Evolutionary conservation across 2,329 filamentous ascomycete genomes (phyloP).

Genomic region (Fusarium drepaniforme): DNA sequence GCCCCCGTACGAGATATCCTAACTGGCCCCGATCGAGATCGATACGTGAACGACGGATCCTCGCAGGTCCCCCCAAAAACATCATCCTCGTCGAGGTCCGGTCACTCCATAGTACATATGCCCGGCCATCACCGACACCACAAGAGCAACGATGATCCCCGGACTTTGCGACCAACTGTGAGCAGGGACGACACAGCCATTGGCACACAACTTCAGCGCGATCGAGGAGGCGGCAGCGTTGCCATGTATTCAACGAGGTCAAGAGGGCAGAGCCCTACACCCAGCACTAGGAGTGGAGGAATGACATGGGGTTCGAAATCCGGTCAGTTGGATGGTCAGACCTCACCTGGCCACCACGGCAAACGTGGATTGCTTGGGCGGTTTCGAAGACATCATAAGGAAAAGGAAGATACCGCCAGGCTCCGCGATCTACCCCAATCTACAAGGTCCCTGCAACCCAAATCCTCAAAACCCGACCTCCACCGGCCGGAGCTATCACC

Average conservation of each 20-base stretch:
- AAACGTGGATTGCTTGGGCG: slow-evolving; percentile 65
- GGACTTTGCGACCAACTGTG: slow-evolving; percentile 76
- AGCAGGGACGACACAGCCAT: slow-evolving; percentile 79
- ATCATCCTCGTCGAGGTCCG: slow-evolving; percentile 72
- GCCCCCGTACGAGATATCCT: slow-evolving; percentile 80
- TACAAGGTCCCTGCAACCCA: slow-evolving; percentile 64
- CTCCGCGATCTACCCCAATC: slow-evolving; percentile 65
- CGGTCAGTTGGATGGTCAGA: slow-evolving; percentile 65
- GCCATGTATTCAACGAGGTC: slow-evolving; percentile 61
- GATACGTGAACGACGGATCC: slow-evolving; percentile 66
- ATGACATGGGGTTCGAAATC: slow-evolving; percentile 59
- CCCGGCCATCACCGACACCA: slow-evolving; percentile 78
- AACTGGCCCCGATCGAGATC: slow-evolving; percentile 76
- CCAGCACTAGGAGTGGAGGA: slow-evolving; percentile 75
- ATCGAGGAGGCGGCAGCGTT: slow-evolving; percentile 65
- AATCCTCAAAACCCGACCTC: slow-evolving; percentile 63
- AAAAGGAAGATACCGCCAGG: slow-evolving; percentile 58
- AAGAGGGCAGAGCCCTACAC: slow-evolving; percentile 85
- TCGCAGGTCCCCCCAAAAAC: slow-evolving; percentile 68
- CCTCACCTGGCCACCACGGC: slow-evolving; percentile 67
- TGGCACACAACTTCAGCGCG: slow-evolving; percentile 55
- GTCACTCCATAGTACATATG: slow-evolving; percentile 72
- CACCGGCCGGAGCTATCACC: slow-evolving; percentile 54
- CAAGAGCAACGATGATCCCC: slow-evolving; percentile 75
- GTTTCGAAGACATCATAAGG: slow-evolving; percentile 66